phyloP scores from a whole-genome alignment of 768 basidiomycete genomes.

The Tricholoma sp. region DNA sequence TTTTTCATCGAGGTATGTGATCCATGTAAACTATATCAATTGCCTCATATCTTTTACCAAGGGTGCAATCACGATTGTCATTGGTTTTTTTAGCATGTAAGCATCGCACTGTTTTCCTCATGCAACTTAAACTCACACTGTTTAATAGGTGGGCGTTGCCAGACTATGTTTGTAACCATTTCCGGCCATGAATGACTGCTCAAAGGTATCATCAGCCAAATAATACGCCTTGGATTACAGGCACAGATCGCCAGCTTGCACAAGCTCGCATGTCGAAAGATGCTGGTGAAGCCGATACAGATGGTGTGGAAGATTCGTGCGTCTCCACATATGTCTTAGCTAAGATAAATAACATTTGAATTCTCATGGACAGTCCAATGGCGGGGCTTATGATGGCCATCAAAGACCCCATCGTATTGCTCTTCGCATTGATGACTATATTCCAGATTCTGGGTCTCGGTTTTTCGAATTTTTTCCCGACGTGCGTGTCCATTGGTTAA shows the following conservation, averaged over 20 bases:
- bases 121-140: not conserved
- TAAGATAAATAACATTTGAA: not conserved
- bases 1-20: constrained; percentile 60
- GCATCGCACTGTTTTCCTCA: constrained; percentile 10
- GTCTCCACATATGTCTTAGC: constrained; percentile 15
- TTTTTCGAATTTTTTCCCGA: constrained; percentile 58
- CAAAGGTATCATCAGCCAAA: constrained; percentile 36
- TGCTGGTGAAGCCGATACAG: constrained; percentile 61
- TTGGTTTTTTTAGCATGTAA: constrained; percentile 53
- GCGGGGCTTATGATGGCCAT: constrained; percentile 50
- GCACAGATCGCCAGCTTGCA: constrained; percentile 49
- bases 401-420: constrained; percentile 46
- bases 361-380: constrained; percentile 30
- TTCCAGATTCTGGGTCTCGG: constrained; percentile 51
- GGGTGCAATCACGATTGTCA: constrained; percentile 58
- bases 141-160: constrained; percentile 47
- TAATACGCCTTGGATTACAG: constrained; percentile 57
- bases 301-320: constrained; percentile 51
- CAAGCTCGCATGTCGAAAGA: constrained; percentile 65
- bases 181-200: not conserved
- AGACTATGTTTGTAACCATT: constrained; percentile 42
- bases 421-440: constrained; percentile 52
- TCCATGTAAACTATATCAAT: not conserved
- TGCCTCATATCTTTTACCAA: constrained; percentile 17
- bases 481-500: constrained; percentile 22